Base-by-base conservation (phyloP, 78 protist genomes). In the Monocercomonoides exilis region DNA sequence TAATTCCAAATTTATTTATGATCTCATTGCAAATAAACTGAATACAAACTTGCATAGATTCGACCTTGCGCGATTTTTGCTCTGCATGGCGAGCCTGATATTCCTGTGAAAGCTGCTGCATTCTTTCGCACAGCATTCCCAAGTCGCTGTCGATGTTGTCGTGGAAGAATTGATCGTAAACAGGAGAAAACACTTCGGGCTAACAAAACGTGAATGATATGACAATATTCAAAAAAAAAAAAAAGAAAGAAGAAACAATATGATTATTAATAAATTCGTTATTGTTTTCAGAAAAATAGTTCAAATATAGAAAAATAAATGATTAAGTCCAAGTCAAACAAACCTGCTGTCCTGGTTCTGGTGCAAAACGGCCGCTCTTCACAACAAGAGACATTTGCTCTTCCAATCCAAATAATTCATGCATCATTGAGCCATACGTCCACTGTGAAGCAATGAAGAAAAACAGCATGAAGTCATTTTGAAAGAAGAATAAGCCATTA, bases 401-500 rank as follows among this genome's bases (percentile, higher is more conserved):
- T 38, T 84, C 86, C 34, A 84, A 5, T 6, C 88, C 88, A n/a
- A 86, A 86, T 5, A 46, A 21, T 11, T 86, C 88, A 41, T 86
- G 80, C 34, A 86, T 21, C 88, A 86, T 86, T 34, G 88, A 3
- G 42, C 43, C 36, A 81, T 86, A 86, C 38, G 80, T 86, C 88
- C 88, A 86, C 81, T 86, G 86, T 33, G 34, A 33, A 54, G 38
- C 70, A 11, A 11, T 32, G 70, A 11, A 54, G 38, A 11, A 11
- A 54, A 11, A 54, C n/a, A 21, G 38, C 70, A 54, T 54, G 38
- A 11, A 11, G 70, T 21, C 11, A 11, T 21, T 32, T 21, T 21
- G 21, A 11, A 11, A 54, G 38, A 11, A 54, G 38, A 11, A 54
- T 21, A 11, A 54, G 38, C 70, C 11, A 54, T 54, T 32, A 11